Base-by-base conservation (phyloP, 2,329 filamentous ascomycete species). In the Botrytis tulipae region DNA sequence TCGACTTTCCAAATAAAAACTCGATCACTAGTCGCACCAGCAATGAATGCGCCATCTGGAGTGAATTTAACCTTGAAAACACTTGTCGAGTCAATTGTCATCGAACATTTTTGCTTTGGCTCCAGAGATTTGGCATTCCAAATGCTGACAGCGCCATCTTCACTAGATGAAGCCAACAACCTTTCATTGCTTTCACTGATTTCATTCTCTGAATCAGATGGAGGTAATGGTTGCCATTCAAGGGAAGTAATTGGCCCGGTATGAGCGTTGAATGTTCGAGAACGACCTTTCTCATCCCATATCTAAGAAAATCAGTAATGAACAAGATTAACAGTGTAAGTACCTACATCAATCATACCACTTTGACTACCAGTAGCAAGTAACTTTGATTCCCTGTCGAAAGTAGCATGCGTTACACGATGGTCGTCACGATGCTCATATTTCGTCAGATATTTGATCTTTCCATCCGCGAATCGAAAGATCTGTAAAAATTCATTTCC, bases 1-100 rank as follows among this genome's bases (percentile, higher is more conserved):
- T 87, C 88, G 20, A 90, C 86, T 78, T 90, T 91, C 88, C 89
- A 91, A 63, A 91, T 90, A 57, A 90, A 81, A 22, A 91, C 87
- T 73, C 84, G 85, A 48, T 86, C 85, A 32, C 85, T 85, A 0
- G 89, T 90, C 8, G 88, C 89, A 7, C 88, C 89, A 0, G 89
- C 89, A 70, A 91, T 86, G 76, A 90, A 90, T 32, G 85, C 86
- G 2, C 89, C 89, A 74, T 91, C 88, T 0, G 89, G 89, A 0
- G 88, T 90, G 74, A 91, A 91, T 1, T 89, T 85, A 3, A 91
- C 83, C 37, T 86, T 86, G 59, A 89, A 85, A 62, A 91, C 87
- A 12, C 87, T 85, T 18, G 42, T 57, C 1, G 84, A 81, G 29
- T 86, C 85, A 86, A 91, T 90, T 0, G 87, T 90, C 82, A 91